Evolutionary conservation across 768 basidiomycete species (phyloP).

Genomic region (Pholiota microspora): DNA sequence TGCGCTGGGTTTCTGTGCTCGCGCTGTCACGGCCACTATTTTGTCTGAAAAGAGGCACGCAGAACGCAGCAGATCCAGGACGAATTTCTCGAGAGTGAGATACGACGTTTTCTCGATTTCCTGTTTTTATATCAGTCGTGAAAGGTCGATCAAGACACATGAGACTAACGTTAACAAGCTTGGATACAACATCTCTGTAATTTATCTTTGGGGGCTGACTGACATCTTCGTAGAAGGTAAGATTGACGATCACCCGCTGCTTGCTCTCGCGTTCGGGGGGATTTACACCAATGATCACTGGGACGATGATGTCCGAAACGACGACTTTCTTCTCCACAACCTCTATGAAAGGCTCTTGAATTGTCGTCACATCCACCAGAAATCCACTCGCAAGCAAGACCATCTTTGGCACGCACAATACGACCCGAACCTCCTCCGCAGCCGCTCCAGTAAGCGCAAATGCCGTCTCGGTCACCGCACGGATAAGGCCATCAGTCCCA

Average conservation of each 20-base stretch:
- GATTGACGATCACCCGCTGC: slow-evolving; percentile 58
- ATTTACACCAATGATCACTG: slow-evolving; percentile 69
- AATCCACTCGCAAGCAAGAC: slow-evolving; percentile 50
- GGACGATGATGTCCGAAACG: slow-evolving; percentile 46
- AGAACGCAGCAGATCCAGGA: slow-evolving; percentile 40
- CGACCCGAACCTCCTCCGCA: slow-evolving; percentile 37
- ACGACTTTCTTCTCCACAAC: slow-evolving; percentile 26
- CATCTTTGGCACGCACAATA: slow-evolving; percentile 44
- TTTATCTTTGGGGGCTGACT: slow-evolving; percentile 27
- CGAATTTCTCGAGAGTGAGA: slow-evolving; percentile 62
- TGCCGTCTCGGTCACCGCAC: slow-evolving; percentile 33
- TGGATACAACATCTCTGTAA: slow-evolving; percentile 34
- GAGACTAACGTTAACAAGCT: slow-evolving; percentile 31
- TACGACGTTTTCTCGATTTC: slow-evolving; percentile 48
- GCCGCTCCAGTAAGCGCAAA: slow-evolving; percentile 36
- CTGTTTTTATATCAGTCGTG: slow-evolving; percentile 17
- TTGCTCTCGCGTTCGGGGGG: slow-evolving; percentile 64
- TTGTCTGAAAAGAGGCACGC: slow-evolving; percentile 30
- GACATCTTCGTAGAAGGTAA: slow-evolving; percentile 39
- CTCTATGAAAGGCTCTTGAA: not conserved
- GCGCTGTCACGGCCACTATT: slow-evolving; percentile 44
- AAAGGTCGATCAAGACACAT: not conserved
- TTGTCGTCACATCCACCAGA: slow-evolving; percentile 34
- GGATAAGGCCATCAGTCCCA: slow-evolving; percentile 29
- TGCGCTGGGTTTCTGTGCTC: slow-evolving; percentile 70